Base-by-base conservation (phyloP, 805 yeast species). In the Hyphopichia homilentoma region DNA sequence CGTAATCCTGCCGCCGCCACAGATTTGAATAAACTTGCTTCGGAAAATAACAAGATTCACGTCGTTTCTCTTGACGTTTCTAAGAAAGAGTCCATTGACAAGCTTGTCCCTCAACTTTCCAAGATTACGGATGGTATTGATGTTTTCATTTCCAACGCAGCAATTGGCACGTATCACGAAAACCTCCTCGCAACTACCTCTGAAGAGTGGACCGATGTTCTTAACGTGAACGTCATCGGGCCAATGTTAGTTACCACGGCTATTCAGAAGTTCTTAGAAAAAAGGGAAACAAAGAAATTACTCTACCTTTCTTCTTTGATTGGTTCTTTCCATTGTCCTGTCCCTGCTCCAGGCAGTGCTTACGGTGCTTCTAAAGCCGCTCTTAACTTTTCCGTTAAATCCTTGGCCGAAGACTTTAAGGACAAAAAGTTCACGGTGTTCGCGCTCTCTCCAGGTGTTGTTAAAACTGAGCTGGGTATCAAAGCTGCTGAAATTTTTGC, bases 341-440 rank as follows among this genome's bases (percentile, higher is more conserved):
- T 56, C 5, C 52, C 57, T 4, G 8, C 41, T 11, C 33, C 41
- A 4, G 23, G 35, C 6, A 27, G 36, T 29, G 48, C 57, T 6
- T 64, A 63, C 36, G 59, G 58, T n/a, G 48, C 50, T 5, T 61
- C 70, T 6, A 65, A 67, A 37, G 59, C 64, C 3, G 65, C 63
- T 1, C 30, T 61, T 14, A 62, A 61, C 44, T 54, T 46, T 42
- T 36, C 53, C 9, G 44, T 45, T 8, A 49, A 40, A 25, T 48
- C 50, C 14, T 22, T 64, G 24, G 39, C 55, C 24, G 11, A 16
- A 19, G 66, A 63, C 31, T 31, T 50, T 20, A 37, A 16, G 1
- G 20, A 25, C 16, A 50, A 54, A 23, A 55, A 48, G 1, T 58
- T 51, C 35, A 51, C 45, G 7, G 48, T 57, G 24, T 39, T 60